Conservation (phyloP, 106 monocot species). For the Amphibolis antarctica region DNA sequence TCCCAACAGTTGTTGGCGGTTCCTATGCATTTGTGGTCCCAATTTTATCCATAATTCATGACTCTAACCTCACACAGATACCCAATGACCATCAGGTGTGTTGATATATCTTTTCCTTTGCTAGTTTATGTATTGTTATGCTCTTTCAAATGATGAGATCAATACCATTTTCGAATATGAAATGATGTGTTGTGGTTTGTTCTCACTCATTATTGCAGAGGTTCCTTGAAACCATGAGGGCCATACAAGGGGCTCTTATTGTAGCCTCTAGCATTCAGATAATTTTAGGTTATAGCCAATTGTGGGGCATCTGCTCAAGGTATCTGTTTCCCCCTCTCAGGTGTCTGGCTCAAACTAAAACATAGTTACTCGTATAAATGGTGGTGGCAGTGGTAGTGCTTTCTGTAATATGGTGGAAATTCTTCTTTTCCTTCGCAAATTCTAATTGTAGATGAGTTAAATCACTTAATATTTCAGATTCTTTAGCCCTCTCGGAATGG, state of each 20-base stretch:
- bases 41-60: slow-evolving; percentile 71
- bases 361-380: too few relatives aligned
- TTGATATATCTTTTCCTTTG: not conserved
- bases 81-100: slow-evolving; percentile 51
- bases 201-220: slow-evolving; percentile 37
- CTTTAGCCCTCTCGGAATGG: slow-evolving; percentile 74
- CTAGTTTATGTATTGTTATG: not conserved
- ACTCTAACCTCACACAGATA: slow-evolving; percentile 35
- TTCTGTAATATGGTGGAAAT: too few relatives aligned
- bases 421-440: too few relatives aligned
- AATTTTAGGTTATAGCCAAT: slow-evolving; percentile 89
- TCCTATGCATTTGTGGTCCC: slow-evolving; percentile 81
- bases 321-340: slow-evolving; percentile 4
- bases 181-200: not conserved
- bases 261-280: slow-evolving; percentile 94
- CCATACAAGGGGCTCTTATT: slow-evolving; percentile 83
- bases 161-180: not conserved
- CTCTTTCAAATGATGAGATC: not conserved
- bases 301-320: slow-evolving; percentile 96
- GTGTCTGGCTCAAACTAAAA: too few relatives aligned
- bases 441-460: too few relatives aligned
- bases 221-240: slow-evolving; percentile 87
- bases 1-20: slow-evolving; percentile 76
- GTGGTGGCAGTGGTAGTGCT: too few relatives aligned
- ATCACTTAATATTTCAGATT: slow-evolving; percentile 18